Evolutionary conservation across 2,329 filamentous ascomycete species (phyloP), one percentile per base, ranked within the genome.

Genomic region (Fusarium xyrophilum): DNA sequence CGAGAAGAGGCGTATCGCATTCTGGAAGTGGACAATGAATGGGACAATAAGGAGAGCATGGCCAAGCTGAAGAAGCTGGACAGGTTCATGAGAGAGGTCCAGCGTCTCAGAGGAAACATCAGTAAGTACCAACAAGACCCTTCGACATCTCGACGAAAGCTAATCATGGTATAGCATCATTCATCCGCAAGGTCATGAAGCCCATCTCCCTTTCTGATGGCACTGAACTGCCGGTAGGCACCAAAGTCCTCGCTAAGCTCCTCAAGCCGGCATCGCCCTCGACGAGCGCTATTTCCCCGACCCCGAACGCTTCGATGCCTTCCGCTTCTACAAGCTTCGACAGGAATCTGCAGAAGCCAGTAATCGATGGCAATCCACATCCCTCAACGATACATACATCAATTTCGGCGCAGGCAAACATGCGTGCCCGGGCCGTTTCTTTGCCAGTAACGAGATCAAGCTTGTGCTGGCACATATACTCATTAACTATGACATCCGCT

Each of bases 381-480:
- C 80, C 40, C 75, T 82, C 47, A 72, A 71, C 44, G 79, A 82
- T 53, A 79, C 76, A 30, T 81, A 82, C 62, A 77, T 82, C 69
- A 81, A 82, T 65, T 84, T 84, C 63, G 82, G 82, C 6, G 79
- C 81, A 7, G 83, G 82, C 38, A 80, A 80, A 64, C 81, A 83
- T 63, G 81, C 83, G 6, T 84, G 83, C 48, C 83, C 83, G 0
- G 83, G 83, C 4, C 77, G 83, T 14, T 84, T 84, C 75, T 83
- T 84, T 66, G 82, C 82, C 17, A 73, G 77, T 28, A 81, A 82
- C 65, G 80, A 80, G 70, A 80, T 84, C 65, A 83, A 84, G 75
- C 75, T 83, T 66, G 73, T 82, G 46, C 64, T 84, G 51, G 77
- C 79, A 0, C 78, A 79, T 60, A 76, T 81, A 38, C 69, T 84